These are phyloP conservation scores for Ustilago hordei DNA, from an alignment of 1,284 basidiomycete species.

Conservation along the genomic window DNA sequence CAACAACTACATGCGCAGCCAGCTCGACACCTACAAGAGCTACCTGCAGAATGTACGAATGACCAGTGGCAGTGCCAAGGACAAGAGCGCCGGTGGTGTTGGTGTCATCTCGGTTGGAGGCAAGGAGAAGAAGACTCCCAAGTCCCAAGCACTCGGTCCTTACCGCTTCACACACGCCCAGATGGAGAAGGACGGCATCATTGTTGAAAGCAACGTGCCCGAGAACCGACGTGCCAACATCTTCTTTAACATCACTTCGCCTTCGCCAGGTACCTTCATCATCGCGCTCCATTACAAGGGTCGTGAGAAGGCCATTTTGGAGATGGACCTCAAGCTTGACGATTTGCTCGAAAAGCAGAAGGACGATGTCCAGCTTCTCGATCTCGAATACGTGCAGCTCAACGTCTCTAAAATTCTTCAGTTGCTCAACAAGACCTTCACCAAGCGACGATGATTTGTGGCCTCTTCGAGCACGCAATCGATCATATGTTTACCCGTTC, in stretches of 20 bases:
- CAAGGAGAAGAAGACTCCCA: slow-evolving; percentile 91
- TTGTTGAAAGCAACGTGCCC: slow-evolving; percentile 97
- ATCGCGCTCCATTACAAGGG: slow-evolving; percentile 99
- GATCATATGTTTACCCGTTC: slow-evolving; percentile 11
- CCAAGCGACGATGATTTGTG: slow-evolving; percentile 50
- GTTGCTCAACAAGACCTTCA: slow-evolving; percentile 72
- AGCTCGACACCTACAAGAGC: slow-evolving; percentile 99
- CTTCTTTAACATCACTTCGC: slow-evolving; percentile 98
- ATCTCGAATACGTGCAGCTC: slow-evolving; percentile 96
- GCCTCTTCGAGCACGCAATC: background rate
- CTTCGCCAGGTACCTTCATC: slow-evolving; percentile 97
- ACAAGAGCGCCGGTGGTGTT: slow-evolving; percentile 79
- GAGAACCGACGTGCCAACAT: slow-evolving; percentile 94
- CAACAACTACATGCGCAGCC: slow-evolving; percentile 94
- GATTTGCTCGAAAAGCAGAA: slow-evolving; percentile 98
- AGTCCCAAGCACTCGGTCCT: slow-evolving; percentile 88
- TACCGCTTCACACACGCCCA: slow-evolving; percentile 98
- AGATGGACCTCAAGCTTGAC: slow-evolving; percentile 99
- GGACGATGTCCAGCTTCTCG: slow-evolving; percentile 93
- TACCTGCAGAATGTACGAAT: slow-evolving; percentile 97
- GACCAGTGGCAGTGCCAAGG: slow-evolving; percentile 73
- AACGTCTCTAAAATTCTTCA: slow-evolving; percentile 94
- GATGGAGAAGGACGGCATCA: slow-evolving; percentile 99
- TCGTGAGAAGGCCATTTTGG: slow-evolving; percentile 97
- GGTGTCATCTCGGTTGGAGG: slow-evolving; percentile 95